Evolutionary conservation across 495 filamentous ascomycete species (phyloP), one percentile per base, ranked within the genome.

Genomic region (Aspergillus baeticus): DNA sequence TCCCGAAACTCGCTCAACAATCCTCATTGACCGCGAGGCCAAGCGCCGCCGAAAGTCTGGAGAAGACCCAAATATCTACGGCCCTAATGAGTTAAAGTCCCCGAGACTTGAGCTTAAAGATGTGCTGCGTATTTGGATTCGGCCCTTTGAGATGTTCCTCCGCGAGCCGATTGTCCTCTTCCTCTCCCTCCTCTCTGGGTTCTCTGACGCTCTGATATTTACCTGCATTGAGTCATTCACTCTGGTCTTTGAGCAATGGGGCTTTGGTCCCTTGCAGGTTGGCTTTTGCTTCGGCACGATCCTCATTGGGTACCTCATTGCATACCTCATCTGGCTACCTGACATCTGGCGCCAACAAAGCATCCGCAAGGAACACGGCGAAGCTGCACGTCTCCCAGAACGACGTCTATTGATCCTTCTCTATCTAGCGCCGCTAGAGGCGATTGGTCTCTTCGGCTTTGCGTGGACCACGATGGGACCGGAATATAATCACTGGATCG

Each of bases 151-250:
- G 36, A 92, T 92, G 86, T 89, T 91, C 70, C 57, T 88, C 15
- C 85, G 81, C 0, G 88, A 92, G 61, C 86, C 87, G 1, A 91
- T 92, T 61, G 89, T 91, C 6, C 72, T 89, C 4, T 81, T 75
- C 41, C 75, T 92, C 2, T 90, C 87, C 2, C 72, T 90, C 10
- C 84, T 91, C 22, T 87, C 82, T 23, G 88, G 89, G 38, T 90
- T 91, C 76, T 84, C 80, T 22, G 89, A 91, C 59, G 88, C 87
- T n/a, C 77, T 92, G 6, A 87, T 92, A 71, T 91, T 90, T 77
- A 87, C 85, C 69, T 89, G 87, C 70, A 83, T 89, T 57, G 84
- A 89, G 59, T 85, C 81, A 0, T 87, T 88, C 64, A 63, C 63
- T 1, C 73, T 86, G 11, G 85, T 90, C 20, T 90, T 87, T 62